Evolutionary conservation across 768 basidiomycete species (phyloP), one percentile per base, ranked within the genome.

Genomic region (Psilocybe cubensis): DNA sequence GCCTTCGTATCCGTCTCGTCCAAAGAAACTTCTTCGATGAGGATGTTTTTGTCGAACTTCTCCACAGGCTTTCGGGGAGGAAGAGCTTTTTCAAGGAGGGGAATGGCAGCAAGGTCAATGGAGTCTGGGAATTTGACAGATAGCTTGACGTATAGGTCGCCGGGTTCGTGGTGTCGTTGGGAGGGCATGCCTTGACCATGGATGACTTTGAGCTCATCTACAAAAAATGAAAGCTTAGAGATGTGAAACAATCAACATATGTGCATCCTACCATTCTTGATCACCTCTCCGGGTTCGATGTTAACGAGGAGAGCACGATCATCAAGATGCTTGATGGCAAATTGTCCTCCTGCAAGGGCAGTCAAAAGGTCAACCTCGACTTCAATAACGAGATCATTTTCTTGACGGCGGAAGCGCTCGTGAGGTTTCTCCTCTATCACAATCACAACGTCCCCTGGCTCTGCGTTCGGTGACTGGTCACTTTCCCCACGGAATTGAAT

Each of bases 111-210:
- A 28, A 85, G 78, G 57, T 89, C 83, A 71, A 99, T 83, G 54
- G 74, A 68, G 27, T 94, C 92, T 33, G 97, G 97, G 86, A 98
- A 99, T 57, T 81, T 85, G 68, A 99, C 92, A 60, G 81, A 80
- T 64, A 98, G 76, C 69, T 88, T 91, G 73, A 99, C 82, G 70
- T 85, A 94, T 58, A 99, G 83, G 74, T 98, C 94, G 35, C 97
- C 97, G 38, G 88, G 84, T 70, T 99, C 95, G 76, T 98, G 97
- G 75, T 98, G 96, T 59, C 97, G 88, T 72, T 92, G 92, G 49
- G 97, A 98, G 11, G 96, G 97, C 97, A 99, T 99, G 60, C 97
- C 97, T 76, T 98, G 96, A 4, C 91, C 92, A 47, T 84, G 84
- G 65, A 99, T 89, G 62, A 96, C 88, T 76, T 97, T 98, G 68